Evolutionary conservation across 495 filamentous ascomycete species (phyloP), one percentile per base, ranked within the genome.

Genomic region (Pyrenopolyporus hunteri): DNA sequence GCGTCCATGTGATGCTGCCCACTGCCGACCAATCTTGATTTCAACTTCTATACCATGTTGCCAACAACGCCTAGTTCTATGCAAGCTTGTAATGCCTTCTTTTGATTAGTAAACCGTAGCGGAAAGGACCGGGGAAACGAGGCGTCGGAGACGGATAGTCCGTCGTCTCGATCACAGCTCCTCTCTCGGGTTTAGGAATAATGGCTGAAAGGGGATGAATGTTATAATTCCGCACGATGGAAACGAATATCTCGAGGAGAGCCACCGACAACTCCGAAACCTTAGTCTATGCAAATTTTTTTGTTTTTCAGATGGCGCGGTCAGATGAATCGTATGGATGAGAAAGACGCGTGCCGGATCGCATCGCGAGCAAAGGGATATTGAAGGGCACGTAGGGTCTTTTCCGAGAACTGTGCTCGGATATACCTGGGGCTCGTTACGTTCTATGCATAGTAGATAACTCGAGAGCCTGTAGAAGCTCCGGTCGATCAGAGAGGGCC

Each of bases 401-500:
- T 42, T 29, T 9, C 16, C 52, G 14, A 56, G 47, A 8, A 17
- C 13, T 20, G 13, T 35, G 50, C 51, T 48, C 48, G 20, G 33
- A 43, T 23, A 47, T 13, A 35, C 19, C 25, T 10, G 37, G 17
- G 40, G 42, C 32, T 48, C 16, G 44, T 57, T 68, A 67, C 28
- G 63, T 20, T 57, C 66, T 63, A 56, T 76, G 74, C 69, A 97
- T 85, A 8, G 88, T 92, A 67, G 93, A 94, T 66, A 88, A 80
- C 68, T 90, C 87, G 46, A 97, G 78, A 16, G 94, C 94, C 73
- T 93, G 87, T 63, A 92, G 76, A 52, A 98, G 80, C 80, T 98
- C 95, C 11, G 93, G 93, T 32, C 94, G 83, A 59, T 83, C 83
- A 51, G 82, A 82, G 65, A 98, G 80, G 32, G 87, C 87, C 57